Conservation (phyloP, 2,329 filamentous ascomycete species). For the Polytolypa hystricis region DNA sequence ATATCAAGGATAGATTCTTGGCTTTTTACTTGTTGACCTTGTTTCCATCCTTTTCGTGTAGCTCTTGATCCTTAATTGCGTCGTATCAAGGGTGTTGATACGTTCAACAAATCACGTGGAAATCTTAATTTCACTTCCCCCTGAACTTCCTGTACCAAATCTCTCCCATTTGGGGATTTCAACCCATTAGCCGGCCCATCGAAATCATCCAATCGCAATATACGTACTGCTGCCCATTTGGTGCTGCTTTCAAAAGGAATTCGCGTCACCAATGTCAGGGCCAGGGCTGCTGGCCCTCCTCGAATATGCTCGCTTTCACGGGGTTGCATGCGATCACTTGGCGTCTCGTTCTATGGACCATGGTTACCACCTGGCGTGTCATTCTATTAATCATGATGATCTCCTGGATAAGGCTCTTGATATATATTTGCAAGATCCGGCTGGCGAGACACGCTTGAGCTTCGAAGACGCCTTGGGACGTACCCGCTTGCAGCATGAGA, state of each 20-base stretch:
- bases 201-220: neutral
- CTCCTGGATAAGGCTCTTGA: no score
- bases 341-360: no score
- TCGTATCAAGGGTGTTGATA: neutral
- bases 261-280: no score
- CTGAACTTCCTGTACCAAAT: neutral
- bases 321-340: conserved; percentile 30
- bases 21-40: neutral
- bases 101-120: neutral
- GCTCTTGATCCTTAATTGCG: neutral
- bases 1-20: neutral
- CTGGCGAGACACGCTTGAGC: conserved; percentile 14
- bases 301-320: conserved; percentile 38
- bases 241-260: neutral
- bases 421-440: conserved; percentile 16
- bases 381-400: no score
- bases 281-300: conserved; percentile 20
- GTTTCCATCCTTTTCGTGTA: neutral
- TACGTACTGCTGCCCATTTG: neutral
- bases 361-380: no score
- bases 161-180: neutral
- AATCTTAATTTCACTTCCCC: neutral
- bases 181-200: neutral
- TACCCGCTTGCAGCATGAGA: conserved; percentile 18
- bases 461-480: conserved; percentile 7